phyloP scores from a whole-genome alignment of 2,329 filamentous ascomycete species.

The Nemania sp. region DNA sequence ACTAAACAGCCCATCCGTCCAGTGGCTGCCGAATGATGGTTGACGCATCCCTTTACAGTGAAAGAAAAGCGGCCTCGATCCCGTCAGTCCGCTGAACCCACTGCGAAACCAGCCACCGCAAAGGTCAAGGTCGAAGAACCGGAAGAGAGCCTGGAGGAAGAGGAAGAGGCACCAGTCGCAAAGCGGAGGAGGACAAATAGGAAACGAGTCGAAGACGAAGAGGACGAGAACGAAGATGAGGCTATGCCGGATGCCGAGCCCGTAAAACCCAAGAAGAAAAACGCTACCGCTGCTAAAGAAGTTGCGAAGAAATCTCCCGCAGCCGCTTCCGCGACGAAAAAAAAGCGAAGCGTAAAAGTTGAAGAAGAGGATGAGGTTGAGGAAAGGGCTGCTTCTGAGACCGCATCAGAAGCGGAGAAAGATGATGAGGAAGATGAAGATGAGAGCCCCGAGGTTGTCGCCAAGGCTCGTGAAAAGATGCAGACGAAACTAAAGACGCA shows the following conservation, averaged over 20 bases:
- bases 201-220: slow-evolving; percentile 56
- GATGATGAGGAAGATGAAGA: slow-evolving; percentile 43
- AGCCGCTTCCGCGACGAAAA: slow-evolving; percentile 28
- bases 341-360: slow-evolving; percentile 27
- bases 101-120: slow-evolving; percentile 30
- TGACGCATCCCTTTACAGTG: slow-evolving; percentile 36
- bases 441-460: slow-evolving; percentile 70
- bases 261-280: slow-evolving; percentile 37
- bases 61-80: slow-evolving; percentile 51
- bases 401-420: slow-evolving; percentile 55
- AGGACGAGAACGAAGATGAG: slow-evolving; percentile 52
- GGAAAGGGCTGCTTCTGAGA: slow-evolving; percentile 50
- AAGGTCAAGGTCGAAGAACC: slow-evolving; percentile 40
- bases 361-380: slow-evolving; percentile 43
- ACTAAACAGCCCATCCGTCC: not conserved
- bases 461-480: slow-evolving; percentile 77
- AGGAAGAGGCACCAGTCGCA: slow-evolving; percentile 58
- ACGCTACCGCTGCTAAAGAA: slow-evolving; percentile 34
- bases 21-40: not conserved
- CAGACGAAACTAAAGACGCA: slow-evolving; percentile 73
- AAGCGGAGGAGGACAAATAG: slow-evolving; percentile 59
- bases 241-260: slow-evolving; percentile 40
- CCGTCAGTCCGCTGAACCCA: slow-evolving; percentile 29
- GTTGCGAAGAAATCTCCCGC: slow-evolving; percentile 37
- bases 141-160: slow-evolving; percentile 42